Evolutionary conservation across 129 eudicot species (phyloP).

Genomic region (Centaurea solstitialis): DNA sequence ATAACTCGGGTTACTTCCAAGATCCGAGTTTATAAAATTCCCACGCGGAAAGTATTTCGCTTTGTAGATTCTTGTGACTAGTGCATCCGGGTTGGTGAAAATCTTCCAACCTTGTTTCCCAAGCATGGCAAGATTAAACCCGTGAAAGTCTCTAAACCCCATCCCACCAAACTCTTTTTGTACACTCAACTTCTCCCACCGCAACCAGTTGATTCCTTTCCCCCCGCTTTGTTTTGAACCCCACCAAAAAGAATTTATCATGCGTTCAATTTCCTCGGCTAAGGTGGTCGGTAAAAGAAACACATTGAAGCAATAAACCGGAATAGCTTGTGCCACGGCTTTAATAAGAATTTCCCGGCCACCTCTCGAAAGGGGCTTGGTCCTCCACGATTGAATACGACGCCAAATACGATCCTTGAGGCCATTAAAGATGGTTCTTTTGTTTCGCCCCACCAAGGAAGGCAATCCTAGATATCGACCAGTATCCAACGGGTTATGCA

Average conservation of each 20-base stretch:
- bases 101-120: too few species aligned
- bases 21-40: neutral
- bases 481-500: neutral
- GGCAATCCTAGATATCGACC: neutral
- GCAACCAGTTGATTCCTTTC: neutral
- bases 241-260: neutral
- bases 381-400: neutral
- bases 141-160: too few species aligned
- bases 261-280: neutral
- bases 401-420: neutral
- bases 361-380: neutral
- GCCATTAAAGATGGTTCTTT: neutral
- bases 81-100: neutral
- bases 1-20: neutral
- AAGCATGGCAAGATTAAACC: too few species aligned
- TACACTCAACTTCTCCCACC: neutral
- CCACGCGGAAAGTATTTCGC: neutral
- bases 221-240: neutral
- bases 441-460: neutral
- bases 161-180: too few species aligned
- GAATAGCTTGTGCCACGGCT: neutral
- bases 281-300: neutral
- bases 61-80: neutral
- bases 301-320: neutral
- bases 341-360: neutral